phyloP scores from a whole-genome alignment of 352 stramenopile genomes.

The Globisporangium viniferum region DNA sequence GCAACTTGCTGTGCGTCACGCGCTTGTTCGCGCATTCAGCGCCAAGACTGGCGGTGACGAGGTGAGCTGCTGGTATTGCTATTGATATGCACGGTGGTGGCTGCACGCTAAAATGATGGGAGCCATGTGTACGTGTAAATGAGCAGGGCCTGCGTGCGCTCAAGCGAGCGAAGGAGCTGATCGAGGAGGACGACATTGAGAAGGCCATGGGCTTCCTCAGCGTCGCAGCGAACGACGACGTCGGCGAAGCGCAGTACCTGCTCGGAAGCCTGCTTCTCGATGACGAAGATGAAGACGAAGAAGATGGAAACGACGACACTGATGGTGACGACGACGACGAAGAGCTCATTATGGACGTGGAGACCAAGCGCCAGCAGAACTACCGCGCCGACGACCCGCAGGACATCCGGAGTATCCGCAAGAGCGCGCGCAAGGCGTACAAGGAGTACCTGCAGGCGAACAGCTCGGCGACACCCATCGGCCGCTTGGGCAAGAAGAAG shows the following conservation, averaged over 20 bases:
- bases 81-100: background rate
- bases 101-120: background rate
- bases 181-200: constrained; percentile 51
- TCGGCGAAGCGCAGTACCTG: constrained; percentile 73
- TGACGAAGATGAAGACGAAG: constrained; percentile 31
- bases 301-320: constrained; percentile 12
- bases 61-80: background rate
- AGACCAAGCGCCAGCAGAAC: constrained; percentile 59
- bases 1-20: background rate
- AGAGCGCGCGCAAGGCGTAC: constrained; percentile 71
- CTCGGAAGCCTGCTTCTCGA: constrained; percentile 60
- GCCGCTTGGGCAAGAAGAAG: constrained; percentile 24
- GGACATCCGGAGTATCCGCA: constrained; percentile 76
- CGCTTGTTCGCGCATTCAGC: constrained; percentile 22
- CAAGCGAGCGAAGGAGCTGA: constrained; percentile 54
- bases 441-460: constrained; percentile 65
- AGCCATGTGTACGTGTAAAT: background rate
- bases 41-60: constrained; percentile 3
- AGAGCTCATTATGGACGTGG: constrained; percentile 60
- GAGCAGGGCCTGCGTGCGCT: constrained; percentile 43
- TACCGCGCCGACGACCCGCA: constrained; percentile 40
- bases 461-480: constrained; percentile 17
- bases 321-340: constrained; percentile 16
- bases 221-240: constrained; percentile 57
- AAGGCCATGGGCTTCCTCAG: constrained; percentile 59